These are phyloP conservation scores for Platanthera guangdongensis DNA, from an alignment of 106 monocot genomes.

Conservation along the genomic window DNA sequence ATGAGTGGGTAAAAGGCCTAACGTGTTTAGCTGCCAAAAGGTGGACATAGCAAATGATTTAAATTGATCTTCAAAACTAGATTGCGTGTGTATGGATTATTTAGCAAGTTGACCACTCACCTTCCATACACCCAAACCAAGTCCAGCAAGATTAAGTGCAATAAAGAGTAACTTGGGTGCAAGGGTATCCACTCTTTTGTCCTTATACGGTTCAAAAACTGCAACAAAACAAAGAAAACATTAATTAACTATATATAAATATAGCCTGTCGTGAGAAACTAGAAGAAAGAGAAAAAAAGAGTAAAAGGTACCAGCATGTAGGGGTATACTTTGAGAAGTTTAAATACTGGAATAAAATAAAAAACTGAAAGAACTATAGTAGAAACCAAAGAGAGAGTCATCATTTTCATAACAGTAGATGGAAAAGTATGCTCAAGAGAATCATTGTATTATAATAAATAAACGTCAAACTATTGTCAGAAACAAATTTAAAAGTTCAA, in stretches of 20 bases:
- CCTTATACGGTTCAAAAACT: slow-evolving; percentile 95
- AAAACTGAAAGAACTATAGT: not conserved
- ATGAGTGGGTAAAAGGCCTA: slow-evolving; percentile 92
- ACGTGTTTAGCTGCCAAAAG: slow-evolving; percentile 62
- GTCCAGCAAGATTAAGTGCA: slow-evolving; percentile 66
- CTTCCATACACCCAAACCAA: slow-evolving; percentile 82
- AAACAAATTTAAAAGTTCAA: too few relatives aligned
- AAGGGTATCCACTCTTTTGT: slow-evolving; percentile 63
- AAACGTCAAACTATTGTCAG: too few relatives aligned
- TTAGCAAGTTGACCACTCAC: slow-evolving; percentile 17
- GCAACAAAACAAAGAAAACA: slow-evolving; percentile 12
- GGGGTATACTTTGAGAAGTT: not conserved
- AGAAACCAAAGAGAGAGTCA: not conserved
- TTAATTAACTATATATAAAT: not conserved
- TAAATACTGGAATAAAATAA: not conserved
- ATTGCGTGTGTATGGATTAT: not conserved
- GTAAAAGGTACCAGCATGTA: not conserved
- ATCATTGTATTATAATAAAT: too few relatives aligned
- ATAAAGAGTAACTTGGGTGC: slow-evolving; percentile 70
- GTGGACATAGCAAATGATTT: not conserved
- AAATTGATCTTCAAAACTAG: not conserved
- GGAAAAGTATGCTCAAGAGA: not conserved
- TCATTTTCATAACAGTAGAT: not conserved
- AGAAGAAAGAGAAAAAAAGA: not conserved
- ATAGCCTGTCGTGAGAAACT: not conserved